Conservation (phyloP, 805 yeast genomes). For the Zygosaccharomyces siamensis region DNA sequence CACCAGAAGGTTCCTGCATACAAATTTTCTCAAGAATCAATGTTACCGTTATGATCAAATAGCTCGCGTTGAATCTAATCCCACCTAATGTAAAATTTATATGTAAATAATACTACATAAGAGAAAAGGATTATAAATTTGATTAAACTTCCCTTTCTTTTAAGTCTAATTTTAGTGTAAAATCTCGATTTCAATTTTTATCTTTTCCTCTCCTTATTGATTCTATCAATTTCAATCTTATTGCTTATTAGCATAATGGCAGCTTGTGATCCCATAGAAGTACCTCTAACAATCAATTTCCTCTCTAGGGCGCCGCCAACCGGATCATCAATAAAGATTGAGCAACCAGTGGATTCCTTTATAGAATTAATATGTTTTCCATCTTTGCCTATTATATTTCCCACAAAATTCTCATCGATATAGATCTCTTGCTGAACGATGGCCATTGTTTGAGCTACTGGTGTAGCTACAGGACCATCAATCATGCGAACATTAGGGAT, state of each 20-base stretch:
- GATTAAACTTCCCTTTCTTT: background rate
- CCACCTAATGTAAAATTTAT: slow-evolving; percentile 5
- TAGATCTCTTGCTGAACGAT: slow-evolving; percentile 59
- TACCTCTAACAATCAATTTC: slow-evolving; percentile 62
- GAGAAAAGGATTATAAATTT: background rate
- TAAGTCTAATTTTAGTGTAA: background rate
- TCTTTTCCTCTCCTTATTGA: slow-evolving; percentile 34
- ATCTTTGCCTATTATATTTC: slow-evolving; percentile 80
- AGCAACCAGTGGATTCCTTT: slow-evolving; percentile 68
- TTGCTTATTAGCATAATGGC: slow-evolving; percentile 70
- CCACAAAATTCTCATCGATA: slow-evolving; percentile 75
- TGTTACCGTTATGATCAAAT: background rate
- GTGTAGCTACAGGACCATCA: slow-evolving; percentile 17
- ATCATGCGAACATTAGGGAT: slow-evolving; percentile 28
- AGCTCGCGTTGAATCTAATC: slow-evolving; percentile 1
- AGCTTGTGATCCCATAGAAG: slow-evolving; percentile 60
- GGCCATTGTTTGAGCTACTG: slow-evolving; percentile 41
- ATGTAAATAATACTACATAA: background rate
- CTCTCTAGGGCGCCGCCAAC: slow-evolving; percentile 54
- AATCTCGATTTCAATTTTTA: background rate
- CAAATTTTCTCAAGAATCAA: background rate
- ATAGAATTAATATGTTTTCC: slow-evolving; percentile 79
- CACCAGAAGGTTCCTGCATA: background rate
- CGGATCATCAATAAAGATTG: slow-evolving; percentile 62
- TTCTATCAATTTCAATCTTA: slow-evolving; percentile 63